Evolutionary conservation across 2,329 filamentous ascomycete species (phyloP), one percentile per base, ranked within the genome.

Genomic region (Rhexocercosporidium sp.): DNA sequence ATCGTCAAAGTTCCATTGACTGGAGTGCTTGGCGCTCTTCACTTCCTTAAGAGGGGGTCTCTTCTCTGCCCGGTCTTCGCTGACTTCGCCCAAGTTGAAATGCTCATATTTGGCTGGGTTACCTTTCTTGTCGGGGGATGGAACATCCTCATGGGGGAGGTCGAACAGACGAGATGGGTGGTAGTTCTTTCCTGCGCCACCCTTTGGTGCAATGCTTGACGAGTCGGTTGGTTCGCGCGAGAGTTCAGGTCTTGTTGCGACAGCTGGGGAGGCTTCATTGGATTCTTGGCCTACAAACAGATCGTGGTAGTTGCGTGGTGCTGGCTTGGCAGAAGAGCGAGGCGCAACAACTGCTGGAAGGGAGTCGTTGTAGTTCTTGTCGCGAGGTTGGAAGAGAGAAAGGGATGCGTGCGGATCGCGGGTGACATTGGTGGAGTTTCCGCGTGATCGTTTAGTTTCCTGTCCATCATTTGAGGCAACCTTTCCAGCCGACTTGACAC

Each of bases 1-100:
- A 80, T 97, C 94, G 69, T 93, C 88, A 79, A 98, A 98, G 59
- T 89, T 88, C 94, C 95, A 97, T 69, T 92, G 90, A 70, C 89
- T 89, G 67, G 85, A 82, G 77, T 93, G 90, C 81, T 91, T 92
- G 64, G 84, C 83, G 75, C 84, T 85, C 62, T 84, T 78, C 25
- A 67, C 64, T 37, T 75, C 73, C 49, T 77, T 74, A 16, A 70
- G 74, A 69, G 69, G 73, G 63, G 39, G 56, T 37, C 47, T 31
- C 41, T 69, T 65, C 34, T 66, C 62, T 54, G 53, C 41, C 14
- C 34, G 62, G 3, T 69, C 70, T 70, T 81, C 75, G 64, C 88
- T 85, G 22, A 82, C 89, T 71, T 93, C 89, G 66, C 85, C 88
- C 76, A 97, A 92, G 67, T 94, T 90, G 77, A 97, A 97, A 80